Percentiles rank a stretch among this genome's conserved stretches.
Evolutionary conservation across 2,329 filamentous ascomycete species (phyloP).

Genomic region (Aspergillus flavus): DNA sequence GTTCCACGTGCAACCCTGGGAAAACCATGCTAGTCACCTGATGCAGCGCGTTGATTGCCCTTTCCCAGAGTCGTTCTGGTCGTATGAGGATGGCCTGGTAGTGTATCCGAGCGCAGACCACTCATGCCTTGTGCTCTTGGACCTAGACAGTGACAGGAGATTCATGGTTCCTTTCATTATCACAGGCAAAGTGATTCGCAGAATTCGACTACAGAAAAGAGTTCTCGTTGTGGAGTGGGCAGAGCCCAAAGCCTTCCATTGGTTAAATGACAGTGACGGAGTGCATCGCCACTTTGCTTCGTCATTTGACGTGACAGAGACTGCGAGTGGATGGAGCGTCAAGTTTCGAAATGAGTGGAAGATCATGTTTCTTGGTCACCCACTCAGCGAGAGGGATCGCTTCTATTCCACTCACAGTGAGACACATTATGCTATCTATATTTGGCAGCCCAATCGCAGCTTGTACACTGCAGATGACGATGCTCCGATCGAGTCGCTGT

Average conservation of each 20-base stretch:
- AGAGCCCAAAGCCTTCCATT: conserved; percentile 54
- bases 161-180: conserved; percentile 56
- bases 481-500: conserved; percentile 60
- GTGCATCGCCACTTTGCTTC: conserved; percentile 63
- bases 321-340: conserved; percentile 44
- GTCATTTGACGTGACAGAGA: conserved; percentile 54
- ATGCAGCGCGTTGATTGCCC: conserved; percentile 34
- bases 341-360: conserved; percentile 62
- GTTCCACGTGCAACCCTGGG: conserved; percentile 47
- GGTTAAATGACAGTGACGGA: conserved; percentile 54
- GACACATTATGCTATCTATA: conserved; percentile 64
- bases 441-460: conserved; percentile 62
- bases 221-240: conserved; percentile 69
- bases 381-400: conserved; percentile 58
- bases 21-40: conserved; percentile 42
- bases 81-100: conserved; percentile 59
- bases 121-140: conserved; percentile 48
- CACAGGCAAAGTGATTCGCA: conserved; percentile 54
- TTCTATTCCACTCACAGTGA: conserved; percentile 64
- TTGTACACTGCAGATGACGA: conserved; percentile 57
- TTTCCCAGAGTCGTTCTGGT: conserved; percentile 54
- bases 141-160: conserved; percentile 51
- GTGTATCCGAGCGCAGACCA: conserved; percentile 52
- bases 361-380: conserved; percentile 60
- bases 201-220: conserved; percentile 55